Conservation (phyloP, 148 eudicot species). For the Rhododendron griersonianum region DNA sequence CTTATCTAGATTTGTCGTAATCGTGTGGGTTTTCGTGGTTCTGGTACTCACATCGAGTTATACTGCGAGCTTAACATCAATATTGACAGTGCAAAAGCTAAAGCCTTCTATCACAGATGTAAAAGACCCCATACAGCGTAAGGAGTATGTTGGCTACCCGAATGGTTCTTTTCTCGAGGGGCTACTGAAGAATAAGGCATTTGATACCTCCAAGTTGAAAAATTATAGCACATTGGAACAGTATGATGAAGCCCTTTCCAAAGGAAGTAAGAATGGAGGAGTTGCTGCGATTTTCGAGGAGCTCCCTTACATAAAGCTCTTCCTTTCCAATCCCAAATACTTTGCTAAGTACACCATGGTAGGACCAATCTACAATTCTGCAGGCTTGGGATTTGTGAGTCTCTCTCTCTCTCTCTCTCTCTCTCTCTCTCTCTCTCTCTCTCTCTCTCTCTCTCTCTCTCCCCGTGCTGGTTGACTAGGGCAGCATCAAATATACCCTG, state of each 20-base stretch:
- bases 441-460: not conserved
- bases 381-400: slow-evolving; percentile 45
- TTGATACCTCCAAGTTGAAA: slow-evolving; percentile 15
- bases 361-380: slow-evolving; percentile 20
- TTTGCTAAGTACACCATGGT: slow-evolving; percentile 27
- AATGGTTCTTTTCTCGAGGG: slow-evolving; percentile 32
- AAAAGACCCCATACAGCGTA: slow-evolving; percentile 25
- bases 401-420: not conserved
- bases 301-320: slow-evolving; percentile 30
- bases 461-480: not conserved
- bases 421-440: too few relatives aligned
- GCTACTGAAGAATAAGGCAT: slow-evolving; percentile 14
- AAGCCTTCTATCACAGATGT: slow-evolving; percentile 42
- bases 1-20: slow-evolving; percentile 56
- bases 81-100: slow-evolving; percentile 51
- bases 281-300: slow-evolving; percentile 32
- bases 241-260: slow-evolving; percentile 32
- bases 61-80: slow-evolving; percentile 62
- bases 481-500: not conserved
- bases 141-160: slow-evolving; percentile 40
- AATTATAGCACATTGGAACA: slow-evolving; percentile 23
- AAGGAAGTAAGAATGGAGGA: slow-evolving; percentile 35
- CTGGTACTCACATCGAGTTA: slow-evolving; percentile 56
- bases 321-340: slow-evolving; percentile 18
- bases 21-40: slow-evolving; percentile 62